A percentile compares a stretch with the other conserved stretches of the same genome.
These are phyloP conservation scores for Verticillium dahliae DNA, from an alignment of 2,329 filamentous ascomycete genomes.

Conservation along the genomic window DNA sequence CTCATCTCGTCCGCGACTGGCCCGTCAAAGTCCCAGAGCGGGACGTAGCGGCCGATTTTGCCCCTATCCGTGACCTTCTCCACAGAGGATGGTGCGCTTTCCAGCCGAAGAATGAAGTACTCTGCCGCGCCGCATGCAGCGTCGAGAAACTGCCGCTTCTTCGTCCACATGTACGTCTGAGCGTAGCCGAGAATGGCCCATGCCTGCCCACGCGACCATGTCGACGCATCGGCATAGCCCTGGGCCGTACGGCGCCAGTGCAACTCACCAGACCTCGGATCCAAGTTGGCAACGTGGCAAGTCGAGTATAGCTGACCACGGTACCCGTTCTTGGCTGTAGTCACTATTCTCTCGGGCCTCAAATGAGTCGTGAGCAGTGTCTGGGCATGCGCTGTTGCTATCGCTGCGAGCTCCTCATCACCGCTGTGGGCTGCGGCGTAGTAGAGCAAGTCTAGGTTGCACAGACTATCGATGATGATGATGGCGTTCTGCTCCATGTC, in stretches of 20 bases:
- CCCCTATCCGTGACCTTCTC: slow-evolving; percentile 13
- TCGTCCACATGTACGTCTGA: slow-evolving; percentile 41
- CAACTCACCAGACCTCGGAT: slow-evolving; percentile 28
- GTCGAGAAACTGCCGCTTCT: slow-evolving; percentile 29
- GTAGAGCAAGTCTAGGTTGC: slow-evolving; percentile 30
- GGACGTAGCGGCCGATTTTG: slow-evolving; percentile 18
- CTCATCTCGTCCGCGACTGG: slow-evolving; percentile 16
- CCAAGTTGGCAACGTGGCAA: slow-evolving; percentile 40
- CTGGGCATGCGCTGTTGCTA: slow-evolving; percentile 30
- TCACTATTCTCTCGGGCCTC: slow-evolving; percentile 18
- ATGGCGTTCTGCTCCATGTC: slow-evolving; percentile 22
- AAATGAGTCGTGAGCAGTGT: slow-evolving; percentile 31
- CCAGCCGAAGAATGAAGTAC: slow-evolving; percentile 37
- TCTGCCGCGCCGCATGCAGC: slow-evolving; percentile 36
- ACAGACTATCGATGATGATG: slow-evolving; percentile 35
- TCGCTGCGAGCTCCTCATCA: slow-evolving; percentile 19
- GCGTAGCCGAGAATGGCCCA: slow-evolving; percentile 42
- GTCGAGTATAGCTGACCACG: slow-evolving; percentile 20
- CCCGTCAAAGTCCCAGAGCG: slow-evolving; percentile 36
- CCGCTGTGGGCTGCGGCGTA: slow-evolving; percentile 25
- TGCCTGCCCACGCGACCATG: slow-evolving; percentile 42
- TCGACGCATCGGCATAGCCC: slow-evolving; percentile 35
- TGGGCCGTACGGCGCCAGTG: slow-evolving; percentile 36
- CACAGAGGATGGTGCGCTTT: slow-evolving; percentile 15
- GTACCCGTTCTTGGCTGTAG: slow-evolving; percentile 10